Conservation (phyloP, 495 filamentous ascomycete species). For the Cladorrhinum samala region DNA sequence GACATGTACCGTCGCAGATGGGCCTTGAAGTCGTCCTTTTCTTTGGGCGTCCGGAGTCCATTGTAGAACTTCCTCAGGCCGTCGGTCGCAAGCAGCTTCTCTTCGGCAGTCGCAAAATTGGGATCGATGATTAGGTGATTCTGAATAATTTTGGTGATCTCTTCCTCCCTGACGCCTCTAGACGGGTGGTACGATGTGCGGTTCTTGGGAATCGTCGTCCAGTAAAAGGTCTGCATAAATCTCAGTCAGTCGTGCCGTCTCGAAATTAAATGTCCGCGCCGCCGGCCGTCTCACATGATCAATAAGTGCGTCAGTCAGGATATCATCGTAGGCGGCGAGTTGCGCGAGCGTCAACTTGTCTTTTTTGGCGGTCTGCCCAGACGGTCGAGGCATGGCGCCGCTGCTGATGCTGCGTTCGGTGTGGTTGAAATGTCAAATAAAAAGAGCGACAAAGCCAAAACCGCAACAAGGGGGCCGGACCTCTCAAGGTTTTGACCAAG, state of each 20-base stretch:
- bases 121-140: constrained; percentile 69
- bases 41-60: constrained; percentile 61
- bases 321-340: constrained; percentile 88
- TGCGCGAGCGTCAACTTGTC: constrained; percentile 77
- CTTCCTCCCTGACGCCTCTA: constrained; percentile 74
- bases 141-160: constrained; percentile 71
- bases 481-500: neutral
- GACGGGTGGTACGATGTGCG: constrained; percentile 77
- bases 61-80: constrained; percentile 67
- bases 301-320: constrained; percentile 90
- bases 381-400: constrained; percentile 17
- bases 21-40: constrained; percentile 79
- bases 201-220: constrained; percentile 94
- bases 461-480: neutral
- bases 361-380: constrained; percentile 38
- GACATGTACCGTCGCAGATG: constrained; percentile 89
- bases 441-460: neutral
- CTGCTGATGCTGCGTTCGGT: too few relatives aligned
- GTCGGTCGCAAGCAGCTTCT: constrained; percentile 61
- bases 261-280: neutral
- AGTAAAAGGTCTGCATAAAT: constrained; percentile 72
- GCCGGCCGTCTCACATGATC: constrained; percentile 66
- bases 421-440: neutral
- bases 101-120: constrained; percentile 60
- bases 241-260: constrained; percentile 5